Base-by-base conservation (phyloP, 129 eudicot species). In the Flaveria robusta region DNA sequence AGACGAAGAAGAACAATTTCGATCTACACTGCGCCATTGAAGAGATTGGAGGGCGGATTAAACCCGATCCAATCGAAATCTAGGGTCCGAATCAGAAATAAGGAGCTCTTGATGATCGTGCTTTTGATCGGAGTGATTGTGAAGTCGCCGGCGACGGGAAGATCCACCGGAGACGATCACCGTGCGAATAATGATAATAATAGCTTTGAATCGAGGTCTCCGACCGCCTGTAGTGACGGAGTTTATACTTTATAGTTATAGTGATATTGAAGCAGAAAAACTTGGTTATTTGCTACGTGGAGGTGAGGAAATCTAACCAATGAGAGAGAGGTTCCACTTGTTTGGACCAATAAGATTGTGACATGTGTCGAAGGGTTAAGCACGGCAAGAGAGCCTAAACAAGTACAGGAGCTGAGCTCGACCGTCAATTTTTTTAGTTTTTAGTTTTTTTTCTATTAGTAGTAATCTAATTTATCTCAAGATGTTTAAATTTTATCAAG, bases 1-100 rank as follows among this genome's bases (percentile, higher is more conserved):
- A 93, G 31, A 88, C 42, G 7, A 90, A 18, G 37, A 88, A 66
- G 64, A 85, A 72, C 2, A 93, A 69, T 68, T 70, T 90, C 71
- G 92, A 83, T 87, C 89, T 88, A 67, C 79, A 86, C 74, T 79
- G 82, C 81, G 88, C 97, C 98, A 90, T 88, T 20, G 3, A 41
- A n/a, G 14, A 52, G 71, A 59, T 43, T 27, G 70, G 39, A 66
- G 68, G 64, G 64, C 5, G 11, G 29, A 54, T 56, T 56, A 22
- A 60, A 60, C 39, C 66, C 66, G 7, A 60, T 24, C 19, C 11
- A 27, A 46, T 49, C 67, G 41, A 46, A 75, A 46, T 26, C 45
- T 60, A 74, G 70, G 71, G 14, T 43, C 20, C 27, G 60, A 60
- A 7, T 29, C 39, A 8, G 52, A 51, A 46, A 46, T 59, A 10